Percentiles rank a stretch among this genome's conserved stretches.
Evolutionary conservation across 768 basidiomycete genomes (phyloP).

Genomic region (Termitomyces sp.): DNA sequence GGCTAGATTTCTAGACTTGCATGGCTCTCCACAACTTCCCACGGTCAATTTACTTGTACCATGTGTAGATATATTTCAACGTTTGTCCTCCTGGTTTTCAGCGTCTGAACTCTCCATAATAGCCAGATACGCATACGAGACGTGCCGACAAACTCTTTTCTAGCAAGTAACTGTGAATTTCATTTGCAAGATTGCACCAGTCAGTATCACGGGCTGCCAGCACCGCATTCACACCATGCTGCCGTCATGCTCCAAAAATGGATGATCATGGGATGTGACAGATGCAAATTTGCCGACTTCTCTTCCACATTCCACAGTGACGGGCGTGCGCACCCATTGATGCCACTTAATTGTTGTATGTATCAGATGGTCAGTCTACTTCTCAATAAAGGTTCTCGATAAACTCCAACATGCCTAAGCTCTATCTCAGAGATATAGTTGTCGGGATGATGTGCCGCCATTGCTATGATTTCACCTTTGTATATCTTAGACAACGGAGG

Average conservation of each 20-base stretch:
- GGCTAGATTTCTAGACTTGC: slow-evolving; percentile 8
- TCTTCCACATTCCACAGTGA: neutral
- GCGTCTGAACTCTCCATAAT: too few species aligned
- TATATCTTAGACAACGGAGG: slow-evolving; percentile 33
- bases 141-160: neutral
- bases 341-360: neutral
- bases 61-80: neutral
- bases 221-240: slow-evolving; percentile 1
- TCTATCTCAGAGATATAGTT: neutral
- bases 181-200: neutral
- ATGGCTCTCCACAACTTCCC: slow-evolving; percentile 4
- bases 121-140: neutral
- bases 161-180: neutral
- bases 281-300: neutral
- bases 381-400: neutral
- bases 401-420: neutral
- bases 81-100: too few species aligned
- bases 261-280: neutral
- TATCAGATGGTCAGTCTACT: neutral
- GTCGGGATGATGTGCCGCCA: neutral
- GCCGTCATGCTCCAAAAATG: neutral
- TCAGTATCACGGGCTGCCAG: neutral
- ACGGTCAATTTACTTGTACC: slow-evolving; percentile 3
- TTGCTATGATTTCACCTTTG: neutral
- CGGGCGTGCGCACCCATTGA: neutral